Evolutionary conservation across 2,329 filamentous ascomycete genomes (phyloP).

Genomic region (Aspergillus sp.): DNA sequence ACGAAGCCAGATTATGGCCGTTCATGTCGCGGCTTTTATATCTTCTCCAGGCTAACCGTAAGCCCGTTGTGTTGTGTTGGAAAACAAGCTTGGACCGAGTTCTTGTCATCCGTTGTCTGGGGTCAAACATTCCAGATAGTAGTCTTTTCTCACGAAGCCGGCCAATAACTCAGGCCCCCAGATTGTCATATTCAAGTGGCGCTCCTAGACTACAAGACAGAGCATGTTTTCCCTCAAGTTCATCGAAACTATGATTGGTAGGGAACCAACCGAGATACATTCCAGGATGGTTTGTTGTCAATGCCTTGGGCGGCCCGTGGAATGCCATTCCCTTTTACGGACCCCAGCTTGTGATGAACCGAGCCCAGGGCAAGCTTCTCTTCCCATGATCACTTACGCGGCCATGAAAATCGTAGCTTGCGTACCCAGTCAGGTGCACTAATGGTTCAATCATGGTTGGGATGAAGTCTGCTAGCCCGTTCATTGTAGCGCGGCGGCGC

Average conservation of each 20-base stretch:
- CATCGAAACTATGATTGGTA: neutral
- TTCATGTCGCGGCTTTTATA: neutral
- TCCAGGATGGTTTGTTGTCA: slow-evolving; percentile 29
- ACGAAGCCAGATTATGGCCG: neutral
- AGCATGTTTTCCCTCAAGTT: neutral
- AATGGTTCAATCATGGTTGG: neutral
- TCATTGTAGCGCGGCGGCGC: neutral
- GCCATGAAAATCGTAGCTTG: neutral
- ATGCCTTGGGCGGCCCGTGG: slow-evolving; percentile 9
- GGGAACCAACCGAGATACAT: slow-evolving; percentile 17
- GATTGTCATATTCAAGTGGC: neutral
- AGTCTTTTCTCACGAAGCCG: neutral
- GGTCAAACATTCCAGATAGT: neutral
- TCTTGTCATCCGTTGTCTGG: neutral
- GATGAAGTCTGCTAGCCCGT: neutral
- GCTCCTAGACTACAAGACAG: too few species aligned
- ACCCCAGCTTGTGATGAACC: neutral
- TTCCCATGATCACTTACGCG: neutral
- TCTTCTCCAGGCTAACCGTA: neutral
- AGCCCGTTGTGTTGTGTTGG: neutral
- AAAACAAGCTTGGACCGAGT: neutral
- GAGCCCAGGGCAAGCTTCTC: neutral
- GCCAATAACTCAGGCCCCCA: neutral
- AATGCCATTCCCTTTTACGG: slow-evolving; percentile 18
- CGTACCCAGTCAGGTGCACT: neutral